Evolutionary conservation across 176 grass and related monocot genomes (phyloP), one percentile per base, ranked within the genome.

Genomic region (Carex myosuroides): DNA sequence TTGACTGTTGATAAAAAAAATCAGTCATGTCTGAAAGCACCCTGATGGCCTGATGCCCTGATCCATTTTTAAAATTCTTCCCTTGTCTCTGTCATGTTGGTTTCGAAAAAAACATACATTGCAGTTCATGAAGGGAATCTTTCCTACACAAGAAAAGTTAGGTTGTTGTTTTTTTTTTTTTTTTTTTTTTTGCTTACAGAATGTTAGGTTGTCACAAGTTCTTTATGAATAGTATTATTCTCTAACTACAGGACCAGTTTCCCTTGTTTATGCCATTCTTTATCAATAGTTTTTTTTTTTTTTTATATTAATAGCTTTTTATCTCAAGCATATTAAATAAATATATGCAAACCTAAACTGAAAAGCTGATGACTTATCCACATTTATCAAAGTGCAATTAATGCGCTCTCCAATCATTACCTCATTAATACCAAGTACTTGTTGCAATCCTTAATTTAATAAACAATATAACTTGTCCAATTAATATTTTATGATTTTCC

Each of bases 111-210:
- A 68, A 81, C 33, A 81, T 44, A 65, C 60, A 52, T 50, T 69
- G 80, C 24, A 83, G 52, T 57, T 78, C 48, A 69, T 69, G 44
- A 16, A 83, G 42, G 80, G 81, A 83, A 83, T 83, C 81, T 83
- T 83, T 83, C 64, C 61, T 83, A 69, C 62, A 68, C 81, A 83
- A 83, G 81, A 83, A 65, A 83, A 83, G 81, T 83, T 83, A 83
- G 81, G 81, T 67, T 66, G 39, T 83, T 26, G 0, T 26, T 26
- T 26, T 26, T 26, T 26, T 26, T 26, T 26, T 26, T 26, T 26
- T 26, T 26, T 26, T 26, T 26, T 26, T 26, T 26, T 26, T 26
- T 26, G 26, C 26, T 26, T 26, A 26, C 26, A 26, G 1, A 65
- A 83, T 69, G 80, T 83, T 83, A 83, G 80, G 80, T 67, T 66